These are phyloP conservation scores for Cunninghamia lanceolata DNA, from an alignment of 75 land plant species.

Conservation along the genomic window DNA sequence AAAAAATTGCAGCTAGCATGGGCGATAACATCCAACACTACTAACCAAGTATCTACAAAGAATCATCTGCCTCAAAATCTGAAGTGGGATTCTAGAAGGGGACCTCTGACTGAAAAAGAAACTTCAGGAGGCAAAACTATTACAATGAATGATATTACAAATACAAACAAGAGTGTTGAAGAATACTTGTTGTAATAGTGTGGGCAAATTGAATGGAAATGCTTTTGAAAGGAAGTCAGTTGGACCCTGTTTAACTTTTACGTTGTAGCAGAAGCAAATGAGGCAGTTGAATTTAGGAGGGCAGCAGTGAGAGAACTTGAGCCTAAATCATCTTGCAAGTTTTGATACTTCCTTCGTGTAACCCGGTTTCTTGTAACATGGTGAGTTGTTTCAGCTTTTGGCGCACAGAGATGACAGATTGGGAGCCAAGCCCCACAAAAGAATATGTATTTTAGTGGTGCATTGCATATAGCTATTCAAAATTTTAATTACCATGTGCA, in stretches of 20 bases:
- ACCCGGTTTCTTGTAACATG: constrained; percentile 9
- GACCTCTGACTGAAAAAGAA: background rate
- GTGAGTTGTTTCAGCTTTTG: constrained; percentile 10
- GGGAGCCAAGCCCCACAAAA: constrained; percentile 1
- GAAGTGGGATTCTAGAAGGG: constrained; percentile 1
- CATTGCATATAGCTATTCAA: constrained; percentile 8
- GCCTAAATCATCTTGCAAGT: constrained; percentile 3
- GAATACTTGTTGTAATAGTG: background rate
- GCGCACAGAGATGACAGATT: background rate
- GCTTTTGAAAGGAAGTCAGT: background rate
- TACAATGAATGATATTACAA: background rate
- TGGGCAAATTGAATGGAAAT: background rate
- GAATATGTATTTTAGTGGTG: constrained; percentile 5
- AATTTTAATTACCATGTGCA: background rate
- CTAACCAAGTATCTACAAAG: background rate
- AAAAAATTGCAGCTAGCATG: constrained; percentile 65
- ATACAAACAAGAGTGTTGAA: background rate
- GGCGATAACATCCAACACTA: constrained; percentile 22
- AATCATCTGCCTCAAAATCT: background rate
- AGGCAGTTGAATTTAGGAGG: background rate
- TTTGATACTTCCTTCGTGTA: background rate
- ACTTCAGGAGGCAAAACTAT: background rate
- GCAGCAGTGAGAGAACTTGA: background rate
- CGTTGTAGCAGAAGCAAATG: background rate
- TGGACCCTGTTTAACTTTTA: background rate